Evolutionary conservation across 208 protist genomes (phyloP).

Genomic region (Strigomonas culicis): DNA sequence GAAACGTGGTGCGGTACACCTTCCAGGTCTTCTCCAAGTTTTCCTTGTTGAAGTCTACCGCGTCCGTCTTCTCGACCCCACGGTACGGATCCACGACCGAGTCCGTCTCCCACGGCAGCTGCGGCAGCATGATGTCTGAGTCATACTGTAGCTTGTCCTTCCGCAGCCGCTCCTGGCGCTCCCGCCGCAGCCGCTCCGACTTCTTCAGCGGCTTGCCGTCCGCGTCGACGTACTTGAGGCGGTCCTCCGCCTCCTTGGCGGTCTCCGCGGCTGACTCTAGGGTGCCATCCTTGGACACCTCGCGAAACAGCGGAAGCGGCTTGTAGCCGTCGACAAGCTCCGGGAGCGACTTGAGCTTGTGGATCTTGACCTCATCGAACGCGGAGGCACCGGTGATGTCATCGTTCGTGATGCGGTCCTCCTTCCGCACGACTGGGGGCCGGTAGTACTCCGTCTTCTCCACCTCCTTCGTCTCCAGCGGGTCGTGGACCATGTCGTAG

Average conservation of each 20-base stretch:
- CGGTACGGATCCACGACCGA: slow-evolving; percentile 84
- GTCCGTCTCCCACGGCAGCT: slow-evolving; percentile 85
- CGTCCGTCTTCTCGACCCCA: slow-evolving; percentile 51
- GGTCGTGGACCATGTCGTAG: slow-evolving; percentile 80
- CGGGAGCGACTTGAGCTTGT: slow-evolving; percentile 64
- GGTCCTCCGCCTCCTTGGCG: slow-evolving; percentile 12
- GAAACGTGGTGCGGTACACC: slow-evolving; percentile 74
- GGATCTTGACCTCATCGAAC: slow-evolving; percentile 85
- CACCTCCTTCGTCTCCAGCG: slow-evolving; percentile 43
- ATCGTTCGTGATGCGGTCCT: slow-evolving; percentile 56
- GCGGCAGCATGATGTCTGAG: slow-evolving; percentile 74
- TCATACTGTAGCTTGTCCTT: slow-evolving; percentile 79
- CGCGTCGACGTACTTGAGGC: slow-evolving; percentile 16
- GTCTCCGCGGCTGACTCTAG: slow-evolving; percentile 20
- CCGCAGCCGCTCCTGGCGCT: slow-evolving; percentile 69
- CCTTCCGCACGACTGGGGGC: slow-evolving; percentile 44
- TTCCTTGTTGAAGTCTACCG: slow-evolving; percentile 71
- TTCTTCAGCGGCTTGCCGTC: slow-evolving; percentile 50
- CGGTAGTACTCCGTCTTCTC: slow-evolving; percentile 55
- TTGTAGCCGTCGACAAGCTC: slow-evolving; percentile 83
- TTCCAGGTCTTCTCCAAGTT: slow-evolving; percentile 76
- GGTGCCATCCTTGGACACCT: slow-evolving; percentile 44
- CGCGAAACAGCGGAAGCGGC: slow-evolving; percentile 73
- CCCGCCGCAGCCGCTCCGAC: slow-evolving; percentile 63
- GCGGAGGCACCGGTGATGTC: slow-evolving; percentile 76